Percentiles rank a stretch among this genome's conserved stretches.
phyloP scores from a whole-genome alignment of 129 eudicot genomes.

The Kitagawia praeruptora region DNA sequence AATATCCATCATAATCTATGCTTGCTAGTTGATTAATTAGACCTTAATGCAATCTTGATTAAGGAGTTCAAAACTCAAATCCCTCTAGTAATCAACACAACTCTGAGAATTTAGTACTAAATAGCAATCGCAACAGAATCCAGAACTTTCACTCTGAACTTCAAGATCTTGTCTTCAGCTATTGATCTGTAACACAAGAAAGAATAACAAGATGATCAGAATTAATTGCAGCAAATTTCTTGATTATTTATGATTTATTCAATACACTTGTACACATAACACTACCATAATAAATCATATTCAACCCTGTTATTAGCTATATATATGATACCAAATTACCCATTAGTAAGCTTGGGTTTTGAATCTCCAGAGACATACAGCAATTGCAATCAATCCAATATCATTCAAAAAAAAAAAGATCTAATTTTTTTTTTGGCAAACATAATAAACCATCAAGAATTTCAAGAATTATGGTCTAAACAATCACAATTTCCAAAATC shows the following conservation, averaged over 20 bases:
- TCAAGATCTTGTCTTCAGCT: background rate
- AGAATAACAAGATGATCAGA: background rate
- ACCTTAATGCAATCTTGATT: background rate
- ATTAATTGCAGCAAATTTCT: background rate
- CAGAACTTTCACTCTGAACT: background rate
- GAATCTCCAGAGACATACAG: background rate
- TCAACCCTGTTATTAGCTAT: background rate
- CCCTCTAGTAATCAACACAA: background rate
- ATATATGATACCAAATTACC: background rate
- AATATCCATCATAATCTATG: background rate
- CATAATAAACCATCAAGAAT: background rate
- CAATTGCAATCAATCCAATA: background rate
- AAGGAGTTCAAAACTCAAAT: background rate
- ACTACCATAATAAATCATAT: background rate
- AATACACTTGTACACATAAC: no score
- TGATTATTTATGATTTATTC: no score
- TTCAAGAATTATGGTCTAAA: background rate
- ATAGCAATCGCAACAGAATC: background rate
- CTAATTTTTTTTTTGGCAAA: background rate
- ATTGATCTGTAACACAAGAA: background rate
- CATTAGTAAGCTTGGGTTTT: background rate
- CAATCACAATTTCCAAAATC: background rate
- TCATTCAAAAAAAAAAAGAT: no score
- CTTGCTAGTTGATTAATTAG: no score
- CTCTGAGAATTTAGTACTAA: no score